Base-by-base conservation (phyloP, 78 protist species). In the Polysphondylium violaceum region DNA sequence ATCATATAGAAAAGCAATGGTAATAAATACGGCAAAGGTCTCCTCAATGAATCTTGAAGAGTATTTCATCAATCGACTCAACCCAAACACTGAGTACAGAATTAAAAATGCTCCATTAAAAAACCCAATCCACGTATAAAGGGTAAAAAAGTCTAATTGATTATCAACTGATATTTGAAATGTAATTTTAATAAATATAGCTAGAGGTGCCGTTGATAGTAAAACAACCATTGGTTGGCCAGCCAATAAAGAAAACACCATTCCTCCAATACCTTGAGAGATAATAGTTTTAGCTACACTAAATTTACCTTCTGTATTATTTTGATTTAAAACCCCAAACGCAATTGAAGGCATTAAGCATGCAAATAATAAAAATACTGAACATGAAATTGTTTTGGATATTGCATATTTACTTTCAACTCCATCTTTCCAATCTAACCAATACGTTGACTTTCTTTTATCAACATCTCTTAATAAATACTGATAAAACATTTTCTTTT, bases 41-140 rank as follows among this genome's bases (percentile, higher is more conserved):
- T 73, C 79, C 33, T 73, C 79, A 19, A 73, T 73, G 35, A 73
- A 73, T 33, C 79, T 51, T 53, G 79, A 73, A 19, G 67, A 51
- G 19, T 73, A 73, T 53, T 35, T 53, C 79, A 73, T 73, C 35
- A 73, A 35, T 73, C 47, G 44, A 35, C 67, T 51, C 21, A 35
- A 25, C 29, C 79, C 79, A 27, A 35, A 51, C 5, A 73, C 3
- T 33, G 79, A 44, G 51, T 73, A 73, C 1, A 51, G 8, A 2
- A 73, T 4, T 6, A 73, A 14, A 8, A 73, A 73, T 6, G 31
- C 2, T 0, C 65, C 79, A 73, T 73, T 73, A 51, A 73, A 73
- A 11, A 73, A 21, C 12, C 79, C 79, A 73, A 73, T 53, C 64
- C 44, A 35, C 33, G 79, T 38, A 35, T 73, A 73, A 0, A 73